phyloP scores from a whole-genome alignment of 371 early-diverging fungal species.

The Chytridiales sp. region DNA sequence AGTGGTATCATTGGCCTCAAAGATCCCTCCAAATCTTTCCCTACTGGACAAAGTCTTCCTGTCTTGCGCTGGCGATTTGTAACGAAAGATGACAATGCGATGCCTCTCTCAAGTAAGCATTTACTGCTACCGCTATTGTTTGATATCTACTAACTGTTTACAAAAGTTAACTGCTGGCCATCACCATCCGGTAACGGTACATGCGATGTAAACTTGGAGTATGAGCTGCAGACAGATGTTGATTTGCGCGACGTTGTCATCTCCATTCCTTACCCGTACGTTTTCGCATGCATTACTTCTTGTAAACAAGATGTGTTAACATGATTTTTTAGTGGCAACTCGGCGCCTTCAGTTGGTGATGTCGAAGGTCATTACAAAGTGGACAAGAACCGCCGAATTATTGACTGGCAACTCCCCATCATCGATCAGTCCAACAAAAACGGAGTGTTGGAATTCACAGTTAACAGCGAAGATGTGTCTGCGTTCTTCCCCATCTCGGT shows the following conservation, averaged over 20 bases:
- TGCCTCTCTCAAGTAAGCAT: slow-evolving; percentile 79
- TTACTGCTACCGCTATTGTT: too few relatives aligned
- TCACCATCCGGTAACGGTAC: slow-evolving; percentile 84
- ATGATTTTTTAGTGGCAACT: slow-evolving; percentile 42
- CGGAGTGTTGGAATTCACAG: slow-evolving; percentile 85
- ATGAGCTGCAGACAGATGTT: slow-evolving; percentile 77
- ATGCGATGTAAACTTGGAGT: slow-evolving; percentile 92
- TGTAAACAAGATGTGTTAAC: neutral
- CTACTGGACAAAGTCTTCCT: slow-evolving; percentile 78
- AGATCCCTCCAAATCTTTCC: slow-evolving; percentile 81
- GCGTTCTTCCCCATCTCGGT: slow-evolving; percentile 89
- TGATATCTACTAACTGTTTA: neutral
- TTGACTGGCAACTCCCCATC: slow-evolving; percentile 87
- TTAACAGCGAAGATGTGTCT: slow-evolving; percentile 74
- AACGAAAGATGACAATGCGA: slow-evolving; percentile 73
- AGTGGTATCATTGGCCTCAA: slow-evolving; percentile 74
- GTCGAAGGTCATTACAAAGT: slow-evolving; percentile 79
- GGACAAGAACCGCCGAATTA: slow-evolving; percentile 63
- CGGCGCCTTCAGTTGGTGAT: slow-evolving; percentile 70
- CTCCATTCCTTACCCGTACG: slow-evolving; percentile 86
- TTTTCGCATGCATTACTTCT: slow-evolving; percentile 12
- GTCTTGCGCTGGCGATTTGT: slow-evolving; percentile 86
- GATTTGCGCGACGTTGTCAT: slow-evolving; percentile 85
- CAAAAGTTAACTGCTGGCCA: slow-evolving; percentile 93
- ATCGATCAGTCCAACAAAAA: slow-evolving; percentile 72